Base-by-base conservation (phyloP, 495 filamentous ascomycete genomes). In the Neurospora pannonica region DNA sequence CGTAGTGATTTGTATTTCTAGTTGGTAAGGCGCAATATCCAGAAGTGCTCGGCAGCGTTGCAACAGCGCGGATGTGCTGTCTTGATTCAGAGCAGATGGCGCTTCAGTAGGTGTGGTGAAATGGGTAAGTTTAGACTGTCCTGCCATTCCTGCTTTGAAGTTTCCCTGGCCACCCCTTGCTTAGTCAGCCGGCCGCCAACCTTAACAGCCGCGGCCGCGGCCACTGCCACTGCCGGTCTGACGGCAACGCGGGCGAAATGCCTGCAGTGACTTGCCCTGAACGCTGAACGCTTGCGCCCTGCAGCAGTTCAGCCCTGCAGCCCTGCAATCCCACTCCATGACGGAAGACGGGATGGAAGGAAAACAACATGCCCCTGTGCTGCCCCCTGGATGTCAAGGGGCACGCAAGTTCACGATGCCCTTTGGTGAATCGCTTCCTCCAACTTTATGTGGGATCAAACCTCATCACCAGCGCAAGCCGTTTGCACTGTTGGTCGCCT, bases 61-160 rank as follows among this genome's bases (percentile, higher is more conserved):
- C 74, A 72, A 69, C 75, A 74, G 72, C 74, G 76, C 37, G 71
- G 76, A 73, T 75, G 75, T 39, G 75, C 77, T 39, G 54, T 62
- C 15, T 34, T 67, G 54, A 19, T 67, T 67, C 28, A 67, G 24
- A 34, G 54, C 54, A 34, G 54, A 67, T 67, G 54, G 54, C 54
- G 54, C 54, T 36, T 67, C 54, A 34, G 54, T 71, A 77, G 60
- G 74, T 70, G 77, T 71, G 80, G 76, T 80, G 80, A 76, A 78
- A 77, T 77, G 77, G 79, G 80, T 75, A 81, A 81, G 80, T 79
- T 79, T 71, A 46, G 42, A 70, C 71, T 67, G 72, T 60, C 39
- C n/a, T 70, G 74, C 54, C 73, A 74, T 72, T 70, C 48, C 37
- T 67, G 38, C 75, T 75, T 80, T 75, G 78, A 81, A 74, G 76